Evolutionary conservation across 2,329 filamentous ascomycete species (phyloP).

Genomic region (Xylariaceae sp.): DNA sequence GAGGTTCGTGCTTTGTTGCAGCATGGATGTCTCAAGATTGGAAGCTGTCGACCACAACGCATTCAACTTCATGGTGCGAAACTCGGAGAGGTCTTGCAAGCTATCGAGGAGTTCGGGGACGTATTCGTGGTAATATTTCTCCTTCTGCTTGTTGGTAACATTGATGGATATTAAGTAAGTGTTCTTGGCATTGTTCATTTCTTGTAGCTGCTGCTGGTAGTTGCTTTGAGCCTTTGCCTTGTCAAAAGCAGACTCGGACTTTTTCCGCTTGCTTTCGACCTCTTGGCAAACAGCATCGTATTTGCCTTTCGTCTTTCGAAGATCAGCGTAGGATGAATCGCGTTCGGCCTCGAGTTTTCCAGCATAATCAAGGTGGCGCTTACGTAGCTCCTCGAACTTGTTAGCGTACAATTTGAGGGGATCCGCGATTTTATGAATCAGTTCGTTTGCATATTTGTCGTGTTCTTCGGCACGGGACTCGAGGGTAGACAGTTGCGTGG

Average conservation of each 20-base stretch:
- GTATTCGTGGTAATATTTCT: conserved; percentile 96
- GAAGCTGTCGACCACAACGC: conserved; percentile 78
- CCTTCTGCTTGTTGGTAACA: conserved; percentile 95
- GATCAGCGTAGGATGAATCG: conserved; percentile 75
- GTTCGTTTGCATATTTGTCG: conserved; percentile 74
- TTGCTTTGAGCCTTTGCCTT: conserved; percentile 87
- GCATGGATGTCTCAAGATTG: conserved; percentile 72
- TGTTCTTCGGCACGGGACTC: conserved; percentile 87
- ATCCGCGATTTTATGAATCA: conserved; percentile 78
- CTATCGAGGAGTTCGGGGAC: conserved; percentile 90
- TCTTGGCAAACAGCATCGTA: conserved; percentile 93
- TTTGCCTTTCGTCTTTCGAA: conserved; percentile 87
- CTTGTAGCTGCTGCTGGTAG: conserved; percentile 85
- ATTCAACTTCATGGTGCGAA: conserved; percentile 79
- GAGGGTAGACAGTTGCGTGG: conserved; percentile 84
- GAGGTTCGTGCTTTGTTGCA: conserved; percentile 68
- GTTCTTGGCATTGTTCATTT: conserved; percentile 98
- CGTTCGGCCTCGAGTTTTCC: conserved; percentile 85
- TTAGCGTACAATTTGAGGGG: conserved; percentile 70
- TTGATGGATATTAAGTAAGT: conserved; percentile 96
- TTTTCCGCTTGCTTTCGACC: conserved; percentile 90
- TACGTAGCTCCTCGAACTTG: conserved; percentile 88
- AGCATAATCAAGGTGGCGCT: conserved; percentile 85
- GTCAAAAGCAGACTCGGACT: conserved; percentile 90
- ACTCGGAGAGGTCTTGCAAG: conserved; percentile 89